Conservation (phyloP, 2,329 filamentous ascomycete species). For the Hypomyces perniciosus region DNA sequence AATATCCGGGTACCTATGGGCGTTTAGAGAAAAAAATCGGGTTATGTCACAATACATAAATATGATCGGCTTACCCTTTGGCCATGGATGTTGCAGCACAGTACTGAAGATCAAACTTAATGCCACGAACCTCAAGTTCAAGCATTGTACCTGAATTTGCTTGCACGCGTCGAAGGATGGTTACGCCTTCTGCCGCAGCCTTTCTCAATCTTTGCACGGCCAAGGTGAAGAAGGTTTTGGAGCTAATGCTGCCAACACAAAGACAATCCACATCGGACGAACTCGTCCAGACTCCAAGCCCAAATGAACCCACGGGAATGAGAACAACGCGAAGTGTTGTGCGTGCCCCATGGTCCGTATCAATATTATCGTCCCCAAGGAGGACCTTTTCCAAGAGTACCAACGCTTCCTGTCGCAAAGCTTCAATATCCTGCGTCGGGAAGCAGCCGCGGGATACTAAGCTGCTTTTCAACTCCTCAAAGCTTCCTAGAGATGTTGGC, state of each 20-base stretch:
- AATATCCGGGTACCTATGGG: slow-evolving; percentile 38
- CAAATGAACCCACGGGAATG: slow-evolving; percentile 60
- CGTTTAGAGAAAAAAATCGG: neutral
- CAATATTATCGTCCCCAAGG: slow-evolving; percentile 24
- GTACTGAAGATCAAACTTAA: slow-evolving; percentile 62
- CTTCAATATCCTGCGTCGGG: slow-evolving; percentile 40
- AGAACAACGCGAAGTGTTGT: slow-evolving; percentile 39
- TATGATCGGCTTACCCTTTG: slow-evolving; percentile 33
- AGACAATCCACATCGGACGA: slow-evolving; percentile 61
- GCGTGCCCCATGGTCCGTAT: slow-evolving; percentile 11
- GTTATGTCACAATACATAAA: neutral
- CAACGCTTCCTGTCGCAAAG: slow-evolving; percentile 38
- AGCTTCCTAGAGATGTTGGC: slow-evolving; percentile 23
- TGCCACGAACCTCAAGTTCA: slow-evolving; percentile 51
- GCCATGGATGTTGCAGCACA: slow-evolving; percentile 52
- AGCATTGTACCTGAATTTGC: slow-evolving; percentile 58
- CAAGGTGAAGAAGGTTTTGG: slow-evolving; percentile 55
- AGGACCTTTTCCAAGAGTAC: slow-evolving; percentile 38
- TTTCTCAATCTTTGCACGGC: slow-evolving; percentile 49
- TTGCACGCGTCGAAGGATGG: slow-evolving; percentile 51
- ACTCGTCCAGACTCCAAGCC: slow-evolving; percentile 54
- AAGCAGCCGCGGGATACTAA: slow-evolving; percentile 36
- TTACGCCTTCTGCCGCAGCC: slow-evolving; percentile 37
- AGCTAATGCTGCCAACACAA: slow-evolving; percentile 56
- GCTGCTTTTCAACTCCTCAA: slow-evolving; percentile 31